Evolutionary conservation across 2,329 filamentous ascomycete species (phyloP).

Genomic region (Aureobasidium sp.): DNA sequence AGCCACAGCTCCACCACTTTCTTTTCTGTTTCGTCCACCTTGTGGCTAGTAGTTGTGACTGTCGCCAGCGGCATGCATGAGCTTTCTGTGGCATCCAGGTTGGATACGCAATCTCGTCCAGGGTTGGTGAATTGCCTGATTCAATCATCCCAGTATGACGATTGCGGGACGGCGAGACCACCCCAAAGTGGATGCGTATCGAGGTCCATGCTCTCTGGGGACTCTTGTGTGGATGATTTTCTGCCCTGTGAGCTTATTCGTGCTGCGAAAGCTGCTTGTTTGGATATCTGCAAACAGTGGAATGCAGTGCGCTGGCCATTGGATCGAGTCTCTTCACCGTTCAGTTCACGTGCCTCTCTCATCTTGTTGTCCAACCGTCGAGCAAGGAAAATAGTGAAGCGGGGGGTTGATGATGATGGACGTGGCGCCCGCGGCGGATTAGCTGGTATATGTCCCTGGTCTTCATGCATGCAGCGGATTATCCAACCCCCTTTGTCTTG

Average conservation of each 20-base stretch:
- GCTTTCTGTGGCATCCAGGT: neutral
- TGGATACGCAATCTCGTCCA: neutral
- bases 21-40: neutral
- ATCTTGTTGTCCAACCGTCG: conserved; percentile 9
- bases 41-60: neutral
- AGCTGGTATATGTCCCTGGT: neutral
- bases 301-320: neutral
- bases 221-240: neutral
- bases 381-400: conserved; percentile 11
- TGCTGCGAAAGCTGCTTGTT: neutral
- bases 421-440: conserved; percentile 9
- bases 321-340: neutral
- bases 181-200: neutral
- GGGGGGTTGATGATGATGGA: conserved; percentile 9
- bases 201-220: neutral
- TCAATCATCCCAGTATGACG: neutral
- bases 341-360: conserved; percentile 7
- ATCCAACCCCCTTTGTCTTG: neutral
- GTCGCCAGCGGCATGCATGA: neutral
- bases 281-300: neutral
- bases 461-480: neutral
- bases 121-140: neutral
- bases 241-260: neutral
- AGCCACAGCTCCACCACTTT: neutral
- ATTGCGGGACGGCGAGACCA: neutral